A percentile compares a stretch with the other conserved stretches of the same genome.
These are phyloP conservation scores for Striga hermonthica DNA, from an alignment of 305 asterid genomes.

Conservation along the genomic window DNA sequence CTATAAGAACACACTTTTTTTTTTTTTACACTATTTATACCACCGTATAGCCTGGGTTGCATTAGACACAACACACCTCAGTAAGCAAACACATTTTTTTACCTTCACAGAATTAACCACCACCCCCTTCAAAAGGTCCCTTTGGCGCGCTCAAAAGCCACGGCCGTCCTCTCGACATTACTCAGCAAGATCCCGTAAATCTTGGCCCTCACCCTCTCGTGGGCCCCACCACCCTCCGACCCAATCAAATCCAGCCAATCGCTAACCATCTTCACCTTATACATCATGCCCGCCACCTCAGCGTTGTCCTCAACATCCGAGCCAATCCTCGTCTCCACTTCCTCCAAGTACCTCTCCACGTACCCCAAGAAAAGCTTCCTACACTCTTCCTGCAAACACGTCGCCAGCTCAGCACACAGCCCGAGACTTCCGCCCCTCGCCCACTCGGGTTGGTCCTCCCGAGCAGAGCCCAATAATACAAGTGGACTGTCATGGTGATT, in stretches of 20 bases:
- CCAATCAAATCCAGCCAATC: neutral
- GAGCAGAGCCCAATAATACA: no score
- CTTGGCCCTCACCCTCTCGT: neutral
- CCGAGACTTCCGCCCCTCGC: neutral
- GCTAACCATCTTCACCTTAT: neutral
- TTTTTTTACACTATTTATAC: no score
- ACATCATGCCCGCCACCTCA: neutral
- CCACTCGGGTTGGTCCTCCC: neutral
- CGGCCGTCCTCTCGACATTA: neutral
- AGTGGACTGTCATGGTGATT: no score
- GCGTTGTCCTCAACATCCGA: neutral
- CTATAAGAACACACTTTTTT: no score
- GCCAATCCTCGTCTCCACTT: neutral
- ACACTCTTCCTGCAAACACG: neutral
- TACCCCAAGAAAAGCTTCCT: neutral
- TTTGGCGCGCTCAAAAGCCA: neutral
- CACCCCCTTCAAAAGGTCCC: neutral
- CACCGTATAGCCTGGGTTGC: no score
- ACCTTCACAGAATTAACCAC: no score
- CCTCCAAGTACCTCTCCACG: neutral
- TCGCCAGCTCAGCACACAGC: neutral
- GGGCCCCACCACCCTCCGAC: neutral
- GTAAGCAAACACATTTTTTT: no score
- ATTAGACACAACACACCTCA: no score
- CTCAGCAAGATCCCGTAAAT: neutral